Base-by-base conservation (phyloP, 2,329 filamentous ascomycete species). In the Cladosporium sp. region DNA sequence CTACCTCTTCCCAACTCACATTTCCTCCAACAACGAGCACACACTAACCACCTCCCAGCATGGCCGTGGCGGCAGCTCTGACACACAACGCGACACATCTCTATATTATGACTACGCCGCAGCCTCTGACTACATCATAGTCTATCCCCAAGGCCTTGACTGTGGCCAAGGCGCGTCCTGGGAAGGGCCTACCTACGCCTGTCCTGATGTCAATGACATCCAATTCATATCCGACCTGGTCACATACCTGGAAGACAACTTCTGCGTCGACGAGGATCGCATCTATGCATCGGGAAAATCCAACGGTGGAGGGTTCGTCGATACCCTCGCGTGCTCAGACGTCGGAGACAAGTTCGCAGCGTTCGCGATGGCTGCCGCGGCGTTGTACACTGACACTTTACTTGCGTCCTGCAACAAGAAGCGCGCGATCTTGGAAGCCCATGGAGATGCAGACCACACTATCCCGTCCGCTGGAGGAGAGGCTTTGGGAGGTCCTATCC, bases 221-320 rank as follows among this genome's bases (percentile, higher is more conserved):
- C 72, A 72, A 10, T 84, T 83, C 71, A 81, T 78, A 21, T 68
- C 78, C 5, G 79, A 82, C 63, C 76, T 84, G 21, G 71, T 82
- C 35, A 69, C 74, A 12, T 69, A 80, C 33, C 68, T 84, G 11
- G 70, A 77, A 62, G 66, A 72, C 11, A 70, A 71, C 3, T 81
- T 81, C 70, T 85, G 82, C 71, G 77, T 85, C 67, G 80, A 84
- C 67, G 66, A 73, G 1, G 69, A 71, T 4, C 78, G 78, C 11
- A 74, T 85, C 53, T 85, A 83, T 67, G 78, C 78, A 12, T 77
- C 78, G 1, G 83, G 82, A 53, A 86, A 87, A 69, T 86, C 79
- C 69, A 86, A 87, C 56, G 85, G 84, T 7, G 86, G 82, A 2
- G 85, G 80, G 10, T 75, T 76, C 55, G 80, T 80, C 4, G 79